Conservation (phyloP, 106 monocot genomes). For the Dactylorhiza incarnata region DNA sequence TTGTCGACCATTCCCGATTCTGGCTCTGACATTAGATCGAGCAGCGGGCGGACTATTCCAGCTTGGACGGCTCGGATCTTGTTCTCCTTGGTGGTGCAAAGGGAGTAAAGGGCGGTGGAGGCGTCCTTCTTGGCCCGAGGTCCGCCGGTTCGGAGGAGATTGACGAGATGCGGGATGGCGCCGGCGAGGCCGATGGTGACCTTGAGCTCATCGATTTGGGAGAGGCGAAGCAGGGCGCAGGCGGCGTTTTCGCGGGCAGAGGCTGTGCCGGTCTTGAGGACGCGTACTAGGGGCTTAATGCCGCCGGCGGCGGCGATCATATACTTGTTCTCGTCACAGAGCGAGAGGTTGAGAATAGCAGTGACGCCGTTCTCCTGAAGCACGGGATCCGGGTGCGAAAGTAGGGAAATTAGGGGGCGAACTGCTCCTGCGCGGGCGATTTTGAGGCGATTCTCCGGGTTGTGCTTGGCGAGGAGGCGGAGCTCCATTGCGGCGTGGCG, state of each 20-base stretch:
- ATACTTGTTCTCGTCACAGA: slow-evolving; percentile 48
- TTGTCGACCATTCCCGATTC: slow-evolving; percentile 62
- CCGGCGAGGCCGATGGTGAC: slow-evolving; percentile 47
- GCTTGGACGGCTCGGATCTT: slow-evolving; percentile 42
- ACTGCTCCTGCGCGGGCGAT: slow-evolving; percentile 47
- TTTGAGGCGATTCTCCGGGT: slow-evolving; percentile 36
- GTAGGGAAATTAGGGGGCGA: slow-evolving; percentile 37
- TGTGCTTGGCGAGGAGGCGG: slow-evolving; percentile 50
- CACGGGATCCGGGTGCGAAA: slow-evolving; percentile 35
- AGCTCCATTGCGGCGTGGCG: slow-evolving; percentile 41
- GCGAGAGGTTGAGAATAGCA: slow-evolving; percentile 46
- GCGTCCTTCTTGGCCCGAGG: slow-evolving; percentile 64
- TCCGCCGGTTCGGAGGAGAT: slow-evolving; percentile 36
- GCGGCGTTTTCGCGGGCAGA: slow-evolving; percentile 55
- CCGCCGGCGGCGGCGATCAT: slow-evolving; percentile 52
- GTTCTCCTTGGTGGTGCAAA: slow-evolving; percentile 44
- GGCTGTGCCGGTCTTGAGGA: slow-evolving; percentile 33
- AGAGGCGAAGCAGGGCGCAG: slow-evolving; percentile 48
- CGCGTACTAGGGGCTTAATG: slow-evolving; percentile 34
- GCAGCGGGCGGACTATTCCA: slow-evolving; percentile 39
- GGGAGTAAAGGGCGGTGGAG: slow-evolving; percentile 46
- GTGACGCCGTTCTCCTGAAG: slow-evolving; percentile 41
- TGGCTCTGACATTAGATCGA: slow-evolving; percentile 56
- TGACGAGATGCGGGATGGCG: slow-evolving; percentile 44
- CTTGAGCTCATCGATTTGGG: slow-evolving; percentile 33